Evolutionary conservation across 2,329 filamentous ascomycete species (phyloP).

Genomic region (Fusarium graminum): DNA sequence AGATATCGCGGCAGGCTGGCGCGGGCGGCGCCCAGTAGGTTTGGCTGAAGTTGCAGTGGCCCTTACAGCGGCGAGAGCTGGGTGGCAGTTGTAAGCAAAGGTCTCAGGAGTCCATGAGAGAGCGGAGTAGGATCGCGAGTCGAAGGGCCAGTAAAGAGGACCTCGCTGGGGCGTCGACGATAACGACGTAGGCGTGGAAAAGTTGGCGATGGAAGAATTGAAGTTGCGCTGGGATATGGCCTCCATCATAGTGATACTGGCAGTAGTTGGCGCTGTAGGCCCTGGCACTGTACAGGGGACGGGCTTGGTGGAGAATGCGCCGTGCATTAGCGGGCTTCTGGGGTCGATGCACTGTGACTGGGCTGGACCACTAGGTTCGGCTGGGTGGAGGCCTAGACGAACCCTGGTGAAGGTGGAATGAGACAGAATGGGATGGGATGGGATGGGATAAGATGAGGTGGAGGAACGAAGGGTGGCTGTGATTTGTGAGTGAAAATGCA

Average conservation of each 20-base stretch:
- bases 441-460: constrained; percentile 7
- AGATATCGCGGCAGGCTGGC: constrained; percentile 44
- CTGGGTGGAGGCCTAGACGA: constrained; percentile 34
- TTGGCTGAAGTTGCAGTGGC: constrained; percentile 35
- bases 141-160: constrained; percentile 38
- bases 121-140: constrained; percentile 35
- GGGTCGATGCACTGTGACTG: constrained; percentile 2
- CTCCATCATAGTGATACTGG: constrained; percentile 43
- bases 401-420: background rate
- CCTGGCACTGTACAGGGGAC: constrained; percentile 43
- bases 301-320: constrained; percentile 37
- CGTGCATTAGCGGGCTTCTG: constrained; percentile 45
- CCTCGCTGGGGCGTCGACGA: constrained; percentile 29
- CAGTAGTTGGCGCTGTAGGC: constrained; percentile 22
- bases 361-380: constrained; percentile 2
- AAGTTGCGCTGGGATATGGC: constrained; percentile 45
- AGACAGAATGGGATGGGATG: constrained; percentile 5
- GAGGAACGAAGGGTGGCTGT: constrained; percentile 17
- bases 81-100: constrained; percentile 31
- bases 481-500: constrained; percentile 18
- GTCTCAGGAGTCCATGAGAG: constrained; percentile 42
- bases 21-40: constrained; percentile 44
- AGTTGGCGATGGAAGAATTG: constrained; percentile 47
- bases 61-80: constrained; percentile 24
- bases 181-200: constrained; percentile 30